Percentiles rank a stretch among this genome's conserved stretches.
Evolutionary conservation across 352 stramenopile species (phyloP).

Genomic region (Pythium chondricola): DNA sequence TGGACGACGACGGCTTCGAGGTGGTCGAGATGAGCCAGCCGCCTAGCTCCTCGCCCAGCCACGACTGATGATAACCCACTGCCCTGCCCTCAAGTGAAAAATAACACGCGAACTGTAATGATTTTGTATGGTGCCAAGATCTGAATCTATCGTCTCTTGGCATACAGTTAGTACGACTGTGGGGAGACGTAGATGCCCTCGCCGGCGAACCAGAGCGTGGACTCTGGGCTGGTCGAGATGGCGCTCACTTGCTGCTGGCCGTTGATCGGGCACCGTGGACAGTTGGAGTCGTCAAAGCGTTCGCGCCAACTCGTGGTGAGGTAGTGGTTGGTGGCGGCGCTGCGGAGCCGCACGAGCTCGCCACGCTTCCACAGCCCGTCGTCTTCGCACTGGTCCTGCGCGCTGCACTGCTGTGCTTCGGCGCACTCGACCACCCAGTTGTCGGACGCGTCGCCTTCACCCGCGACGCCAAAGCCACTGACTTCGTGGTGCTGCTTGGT

Average conservation of each 20-base stretch:
- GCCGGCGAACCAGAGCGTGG: constrained; percentile 69
- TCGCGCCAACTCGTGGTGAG: constrained; percentile 38
- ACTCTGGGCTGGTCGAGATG: constrained; percentile 32
- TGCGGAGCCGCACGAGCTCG: constrained; percentile 64
- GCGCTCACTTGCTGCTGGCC: constrained; percentile 81
- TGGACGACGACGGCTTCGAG: constrained; percentile 82
- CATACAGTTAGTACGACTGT: no score
- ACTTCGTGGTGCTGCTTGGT: constrained; percentile 58
- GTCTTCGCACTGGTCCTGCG: constrained; percentile 57
- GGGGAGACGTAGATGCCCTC: constrained; percentile 72
- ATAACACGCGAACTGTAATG: no score
- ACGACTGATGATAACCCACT: no score
- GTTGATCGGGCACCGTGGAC: constrained; percentile 76
- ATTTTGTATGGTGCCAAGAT: no score
- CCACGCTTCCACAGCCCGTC: constrained; percentile 71
- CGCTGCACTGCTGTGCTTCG: constrained; percentile 68
- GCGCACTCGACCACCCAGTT: constrained; percentile 75
- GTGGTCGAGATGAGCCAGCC: constrained; percentile 34
- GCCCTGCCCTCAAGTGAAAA: no score
- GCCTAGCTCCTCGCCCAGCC: background rate
- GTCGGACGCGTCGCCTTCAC: constrained; percentile 64
- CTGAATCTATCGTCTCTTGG: no score
- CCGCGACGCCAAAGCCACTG: constrained; percentile 73
- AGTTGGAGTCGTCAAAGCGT: constrained; percentile 79
- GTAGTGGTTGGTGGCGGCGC: constrained; percentile 39